Conservation (phyloP, 495 filamentous ascomycete genomes). For the Ascodesmis nigricans region DNA sequence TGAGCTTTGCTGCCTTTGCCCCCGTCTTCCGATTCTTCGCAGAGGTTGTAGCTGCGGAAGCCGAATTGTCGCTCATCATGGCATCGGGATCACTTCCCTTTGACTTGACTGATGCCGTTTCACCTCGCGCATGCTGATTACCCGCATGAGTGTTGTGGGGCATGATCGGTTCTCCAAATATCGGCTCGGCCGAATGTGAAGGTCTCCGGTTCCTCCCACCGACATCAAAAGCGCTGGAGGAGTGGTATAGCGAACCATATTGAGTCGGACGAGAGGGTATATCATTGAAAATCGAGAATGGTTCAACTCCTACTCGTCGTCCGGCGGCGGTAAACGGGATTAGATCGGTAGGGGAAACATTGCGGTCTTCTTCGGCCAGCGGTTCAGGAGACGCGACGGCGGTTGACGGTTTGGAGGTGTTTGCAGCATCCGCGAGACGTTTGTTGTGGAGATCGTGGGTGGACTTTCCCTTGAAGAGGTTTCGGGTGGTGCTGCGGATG, state of each 20-base stretch:
- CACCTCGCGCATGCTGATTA: constrained; percentile 7
- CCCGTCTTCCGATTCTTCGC: constrained; percentile 8
- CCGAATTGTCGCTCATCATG: constrained; percentile 9
- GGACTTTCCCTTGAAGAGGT: no score
- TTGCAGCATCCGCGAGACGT: no score
- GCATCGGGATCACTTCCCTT: constrained; percentile 12
- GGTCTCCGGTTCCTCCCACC: constrained; percentile 9
- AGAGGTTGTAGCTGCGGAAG: constrained; percentile 4
- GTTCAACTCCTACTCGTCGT: no score
- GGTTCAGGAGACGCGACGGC: no score
- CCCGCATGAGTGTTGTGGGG: constrained; percentile 14
- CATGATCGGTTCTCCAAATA: constrained; percentile 11
- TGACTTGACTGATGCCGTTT: constrained; percentile 9
- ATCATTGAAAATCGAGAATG: no score
- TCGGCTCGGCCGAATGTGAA: background rate
- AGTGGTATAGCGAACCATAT: constrained; percentile 9
- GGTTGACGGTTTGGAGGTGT: no score
- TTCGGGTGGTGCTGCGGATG: no score
- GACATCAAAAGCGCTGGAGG: constrained; percentile 12
- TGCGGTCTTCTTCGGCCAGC: no score
- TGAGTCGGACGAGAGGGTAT: no score
- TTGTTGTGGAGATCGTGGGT: no score
- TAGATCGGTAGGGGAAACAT: no score
- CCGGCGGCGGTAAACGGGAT: no score
- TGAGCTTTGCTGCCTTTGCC: constrained; percentile 17